Conservation (phyloP, 805 yeast species). For the Yarrowia hollandica region DNA sequence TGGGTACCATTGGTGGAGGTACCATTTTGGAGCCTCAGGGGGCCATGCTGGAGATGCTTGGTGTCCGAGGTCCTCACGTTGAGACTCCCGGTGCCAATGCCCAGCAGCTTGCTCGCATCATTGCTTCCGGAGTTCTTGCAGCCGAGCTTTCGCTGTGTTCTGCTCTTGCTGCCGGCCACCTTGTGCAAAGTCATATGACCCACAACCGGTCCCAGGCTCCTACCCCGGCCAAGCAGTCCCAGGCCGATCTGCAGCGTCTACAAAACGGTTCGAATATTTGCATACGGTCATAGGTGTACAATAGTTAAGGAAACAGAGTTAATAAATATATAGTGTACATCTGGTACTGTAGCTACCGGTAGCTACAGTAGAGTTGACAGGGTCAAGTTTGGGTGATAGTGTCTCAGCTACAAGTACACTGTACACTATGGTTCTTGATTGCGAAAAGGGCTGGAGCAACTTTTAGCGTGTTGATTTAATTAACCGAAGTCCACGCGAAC, state of each 20-base stretch:
- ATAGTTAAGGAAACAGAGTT: slow-evolving; percentile 27
- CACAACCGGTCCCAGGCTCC: slow-evolving; percentile 75
- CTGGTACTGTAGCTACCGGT: neutral
- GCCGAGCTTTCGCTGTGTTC: slow-evolving; percentile 93
- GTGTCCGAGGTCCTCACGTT: slow-evolving; percentile 95
- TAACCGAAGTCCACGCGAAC: no score
- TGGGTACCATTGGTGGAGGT: slow-evolving; percentile 99
- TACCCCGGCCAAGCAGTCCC: slow-evolving; percentile 42
- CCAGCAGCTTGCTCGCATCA: slow-evolving; percentile 84
- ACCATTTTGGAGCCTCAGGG: slow-evolving; percentile 96
- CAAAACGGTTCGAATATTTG: slow-evolving; percentile 75
- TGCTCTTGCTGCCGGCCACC: slow-evolving; percentile 97
- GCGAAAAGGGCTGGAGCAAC: no score
- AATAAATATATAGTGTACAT: slow-evolving; percentile 19
- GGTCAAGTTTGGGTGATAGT: no score
- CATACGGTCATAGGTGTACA: slow-evolving; percentile 47
- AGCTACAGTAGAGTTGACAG: no score
- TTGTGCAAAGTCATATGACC: slow-evolving; percentile 96
- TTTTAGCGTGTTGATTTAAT: no score
- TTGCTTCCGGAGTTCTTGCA: slow-evolving; percentile 93
- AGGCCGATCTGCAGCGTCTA: slow-evolving; percentile 51
- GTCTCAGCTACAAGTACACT: no score
- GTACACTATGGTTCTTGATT: no score
- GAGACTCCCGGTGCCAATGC: slow-evolving; percentile 93
- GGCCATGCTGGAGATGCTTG: slow-evolving; percentile 90